Evolutionary conservation across 1,284 basidiomycete genomes (phyloP).

Genomic region (Neolentinus lepideus): DNA sequence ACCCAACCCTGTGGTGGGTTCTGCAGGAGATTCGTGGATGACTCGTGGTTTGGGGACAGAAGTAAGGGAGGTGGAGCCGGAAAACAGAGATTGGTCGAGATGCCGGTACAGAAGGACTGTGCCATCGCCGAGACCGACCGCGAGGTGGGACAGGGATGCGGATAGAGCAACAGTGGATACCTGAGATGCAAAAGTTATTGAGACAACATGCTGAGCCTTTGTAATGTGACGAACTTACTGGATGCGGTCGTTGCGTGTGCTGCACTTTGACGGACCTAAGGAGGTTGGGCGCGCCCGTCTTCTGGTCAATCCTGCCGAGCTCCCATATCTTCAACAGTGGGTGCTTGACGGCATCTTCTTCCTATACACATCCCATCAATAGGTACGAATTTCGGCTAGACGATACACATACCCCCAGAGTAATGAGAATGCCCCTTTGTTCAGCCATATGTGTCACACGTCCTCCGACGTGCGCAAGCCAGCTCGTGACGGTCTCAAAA

Average conservation of each 20-base stretch:
- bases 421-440: slow-evolving; percentile 71
- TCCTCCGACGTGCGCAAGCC: slow-evolving; percentile 72
- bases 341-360: slow-evolving; percentile 69
- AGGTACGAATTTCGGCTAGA: slow-evolving; percentile 6
- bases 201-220: neutral
- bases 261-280: slow-evolving; percentile 78
- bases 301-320: slow-evolving; percentile 69
- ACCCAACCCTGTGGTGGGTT: slow-evolving; percentile 89
- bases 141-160: slow-evolving; percentile 76
- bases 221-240: slow-evolving; percentile 48
- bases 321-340: slow-evolving; percentile 91
- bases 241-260: slow-evolving; percentile 72
- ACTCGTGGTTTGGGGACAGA: slow-evolving; percentile 75
- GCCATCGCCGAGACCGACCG: slow-evolving; percentile 92
- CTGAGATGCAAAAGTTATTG: slow-evolving; percentile 27
- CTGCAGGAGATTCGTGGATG: slow-evolving; percentile 72
- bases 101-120: slow-evolving; percentile 89
- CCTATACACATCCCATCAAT: slow-evolving; percentile 35
- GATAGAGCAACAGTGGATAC: slow-evolving; percentile 81
- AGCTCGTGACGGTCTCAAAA: slow-evolving; percentile 67
- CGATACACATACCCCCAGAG: slow-evolving; percentile 66
- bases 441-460: slow-evolving; percentile 84
- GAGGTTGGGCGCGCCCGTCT: slow-evolving; percentile 57
- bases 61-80: slow-evolving; percentile 51
- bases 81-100: slow-evolving; percentile 80